These are phyloP conservation scores for Gamarada debralockiae DNA, from an alignment of 495 filamentous ascomycete species.

Conservation along the genomic window DNA sequence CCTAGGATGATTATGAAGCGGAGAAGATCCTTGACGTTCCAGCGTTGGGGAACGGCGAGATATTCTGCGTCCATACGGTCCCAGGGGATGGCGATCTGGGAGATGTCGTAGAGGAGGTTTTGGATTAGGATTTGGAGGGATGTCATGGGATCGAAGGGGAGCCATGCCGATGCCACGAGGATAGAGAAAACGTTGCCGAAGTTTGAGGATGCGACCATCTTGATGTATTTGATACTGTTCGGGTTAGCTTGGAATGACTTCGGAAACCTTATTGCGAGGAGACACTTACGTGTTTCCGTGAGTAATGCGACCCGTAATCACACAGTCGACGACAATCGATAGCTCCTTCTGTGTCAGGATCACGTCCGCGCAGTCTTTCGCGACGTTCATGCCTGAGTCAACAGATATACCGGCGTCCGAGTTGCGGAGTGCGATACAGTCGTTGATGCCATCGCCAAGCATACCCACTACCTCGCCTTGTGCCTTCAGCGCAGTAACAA, in stretches of 20 bases:
- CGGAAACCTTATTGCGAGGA: neutral
- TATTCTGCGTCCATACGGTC: constrained; percentile 5
- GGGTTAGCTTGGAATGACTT: neutral
- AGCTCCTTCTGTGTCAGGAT: constrained; percentile 9
- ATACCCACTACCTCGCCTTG: constrained; percentile 11
- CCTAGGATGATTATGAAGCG: constrained; percentile 5
- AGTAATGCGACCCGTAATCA: constrained; percentile 3
- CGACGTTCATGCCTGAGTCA: constrained; percentile 3
- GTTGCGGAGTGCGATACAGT: constrained; percentile 1
- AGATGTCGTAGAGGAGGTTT: constrained; percentile 8
- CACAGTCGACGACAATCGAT: constrained; percentile 2
- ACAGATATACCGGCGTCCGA: constrained; percentile 10
- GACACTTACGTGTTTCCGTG: constrained; percentile 12
- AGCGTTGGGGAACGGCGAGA: constrained; percentile 1
- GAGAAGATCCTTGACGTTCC: constrained; percentile 3
- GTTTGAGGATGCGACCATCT: constrained; percentile 2
- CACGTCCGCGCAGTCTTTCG: constrained; percentile 7
- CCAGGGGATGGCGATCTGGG: constrained; percentile 4
- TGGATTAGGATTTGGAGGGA: constrained; percentile 1
- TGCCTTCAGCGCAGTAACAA: neutral
- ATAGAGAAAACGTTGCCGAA: constrained; percentile 2
- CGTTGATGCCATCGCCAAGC: constrained; percentile 14
- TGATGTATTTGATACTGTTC: constrained; percentile 9
- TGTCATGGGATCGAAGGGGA: constrained; percentile 5
- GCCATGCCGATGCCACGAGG: neutral